Base-by-base conservation (phyloP, 306 rosid species). In the Vicia faba region DNA sequence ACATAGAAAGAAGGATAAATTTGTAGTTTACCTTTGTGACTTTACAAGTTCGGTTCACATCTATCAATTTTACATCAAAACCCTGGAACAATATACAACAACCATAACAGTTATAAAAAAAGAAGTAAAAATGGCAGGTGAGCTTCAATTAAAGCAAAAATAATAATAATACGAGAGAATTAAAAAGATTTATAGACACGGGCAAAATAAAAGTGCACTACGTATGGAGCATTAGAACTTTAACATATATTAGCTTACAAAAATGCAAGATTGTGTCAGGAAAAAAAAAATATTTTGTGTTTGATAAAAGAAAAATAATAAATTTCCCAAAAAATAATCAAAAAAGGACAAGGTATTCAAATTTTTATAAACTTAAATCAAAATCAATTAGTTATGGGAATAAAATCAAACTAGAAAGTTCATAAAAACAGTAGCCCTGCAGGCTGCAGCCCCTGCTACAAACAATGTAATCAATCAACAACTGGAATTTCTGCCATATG, bases 31-130 rank as follows among this genome's bases (percentile, higher is more conserved):
- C 98, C 98, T 86, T 92, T 1, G 96, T 92, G 72, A 92, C 96
- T 84, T 92, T 92, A 84, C 91, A 88, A 29, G 96, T 89, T 68
- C 98, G 87, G 76, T 87, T 92, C 81, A 92, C 92, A 76, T 89
- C 81, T 77, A 89, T 86, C 84, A 89, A 66, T 79, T 75, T 89
- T 72, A 86, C 90, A 73, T 92, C 98, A 68, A 92, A 92, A 59
- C 96, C 96, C 96, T 92, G 91, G 81, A 76, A 82, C 25, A 43
- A 70, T 44, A 73, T 48, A 66, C 66, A 70, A 62, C 73, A 77
- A 61, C 43, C 68, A 35, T 59, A 18, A 35, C 16, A 11, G 4
- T 59, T 14, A 60, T 26, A 13, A 20, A 10, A 36, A 43, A 51
- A 31, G 55, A 50, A 38, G 20, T 38, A 20, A 60, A 41, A 66